These are phyloP conservation scores for Amanita muscaria DNA, from an alignment of 768 basidiomycete species.

Conservation along the genomic window DNA sequence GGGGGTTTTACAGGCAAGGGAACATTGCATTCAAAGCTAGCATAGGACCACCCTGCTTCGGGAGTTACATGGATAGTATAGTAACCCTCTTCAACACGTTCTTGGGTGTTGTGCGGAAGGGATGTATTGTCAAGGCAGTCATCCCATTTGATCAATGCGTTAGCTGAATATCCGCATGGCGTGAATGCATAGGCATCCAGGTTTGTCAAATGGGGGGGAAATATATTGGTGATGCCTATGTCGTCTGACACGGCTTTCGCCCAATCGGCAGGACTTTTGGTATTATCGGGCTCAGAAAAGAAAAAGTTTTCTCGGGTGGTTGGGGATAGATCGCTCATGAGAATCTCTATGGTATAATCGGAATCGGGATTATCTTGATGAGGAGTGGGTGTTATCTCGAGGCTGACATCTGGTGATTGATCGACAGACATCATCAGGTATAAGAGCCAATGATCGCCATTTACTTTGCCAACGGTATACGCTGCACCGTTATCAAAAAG, in stretches of 20 bases:
- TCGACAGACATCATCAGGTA: conserved; percentile 70
- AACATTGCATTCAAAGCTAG: conserved; percentile 98
- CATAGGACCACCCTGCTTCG: conserved; percentile 96
- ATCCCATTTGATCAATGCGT: conserved; percentile 73
- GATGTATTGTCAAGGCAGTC: conserved; percentile 19
- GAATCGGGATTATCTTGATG: conserved; percentile 48
- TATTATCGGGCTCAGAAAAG: conserved; percentile 27
- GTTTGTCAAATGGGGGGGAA: conserved; percentile 68
- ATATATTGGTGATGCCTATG: conserved; percentile 76
- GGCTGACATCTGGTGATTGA: conserved; percentile 14
- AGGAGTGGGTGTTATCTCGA: conserved; percentile 10
- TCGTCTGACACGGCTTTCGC: conserved; percentile 54
- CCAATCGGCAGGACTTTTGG: conserved; percentile 38
- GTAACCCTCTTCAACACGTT: conserved; percentile 68
- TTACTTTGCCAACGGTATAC: conserved; percentile 95
- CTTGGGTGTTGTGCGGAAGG: conserved; percentile 12
- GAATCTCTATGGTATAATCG: conserved; percentile 95
- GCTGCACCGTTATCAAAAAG: conserved; percentile 86
- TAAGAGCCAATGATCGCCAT: conserved; percentile 97
- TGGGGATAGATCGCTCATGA: conserved; percentile 87
- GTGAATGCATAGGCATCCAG: conserved; percentile 91
- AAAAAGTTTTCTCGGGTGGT: conserved; percentile 75
- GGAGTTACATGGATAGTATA: conserved; percentile 99
- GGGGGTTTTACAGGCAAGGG: conserved; percentile 34
- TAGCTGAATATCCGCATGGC: conserved; percentile 95